phyloP scores from a whole-genome alignment of 2,329 filamentous ascomycete genomes.

The Ophiocordyceps robertsii region DNA sequence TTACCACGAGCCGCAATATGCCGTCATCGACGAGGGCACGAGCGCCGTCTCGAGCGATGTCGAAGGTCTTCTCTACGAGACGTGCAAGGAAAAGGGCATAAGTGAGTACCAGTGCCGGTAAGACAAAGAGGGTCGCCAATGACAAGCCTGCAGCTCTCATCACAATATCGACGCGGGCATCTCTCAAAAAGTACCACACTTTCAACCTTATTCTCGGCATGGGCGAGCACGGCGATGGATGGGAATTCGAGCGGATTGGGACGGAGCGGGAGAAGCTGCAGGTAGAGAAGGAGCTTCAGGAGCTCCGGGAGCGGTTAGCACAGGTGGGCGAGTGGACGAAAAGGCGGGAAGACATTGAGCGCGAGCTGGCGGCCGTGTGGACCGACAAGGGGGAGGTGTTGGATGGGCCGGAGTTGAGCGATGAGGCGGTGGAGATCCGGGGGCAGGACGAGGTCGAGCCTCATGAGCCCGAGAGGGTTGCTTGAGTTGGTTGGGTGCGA shows the following conservation, averaged over 20 bases:
- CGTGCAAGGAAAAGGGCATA: slow-evolving; percentile 83
- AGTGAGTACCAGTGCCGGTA: slow-evolving; percentile 45
- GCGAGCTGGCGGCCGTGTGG: slow-evolving; percentile 57
- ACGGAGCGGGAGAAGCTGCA: slow-evolving; percentile 87
- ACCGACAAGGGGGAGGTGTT: slow-evolving; percentile 36
- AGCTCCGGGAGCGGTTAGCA: slow-evolving; percentile 65
- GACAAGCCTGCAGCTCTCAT: slow-evolving; percentile 51
- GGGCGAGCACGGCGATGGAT: slow-evolving; percentile 70
- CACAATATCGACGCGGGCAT: slow-evolving; percentile 88
- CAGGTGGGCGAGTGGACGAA: slow-evolving; percentile 77
- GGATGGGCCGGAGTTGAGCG: slow-evolving; percentile 30
- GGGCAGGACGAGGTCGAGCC: no score
- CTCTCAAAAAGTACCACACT: slow-evolving; percentile 89
- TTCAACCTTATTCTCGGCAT: slow-evolving; percentile 78
- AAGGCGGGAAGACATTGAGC: slow-evolving; percentile 67
- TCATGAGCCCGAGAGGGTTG: neutral
- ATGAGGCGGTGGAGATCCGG: slow-evolving; percentile 4
- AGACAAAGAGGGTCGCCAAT: neutral
- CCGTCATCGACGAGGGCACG: slow-evolving; percentile 90
- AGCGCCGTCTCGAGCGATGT: slow-evolving; percentile 91
- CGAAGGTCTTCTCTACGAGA: slow-evolving; percentile 85
- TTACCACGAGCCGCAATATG: slow-evolving; percentile 91
- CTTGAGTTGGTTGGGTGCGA: neutral
- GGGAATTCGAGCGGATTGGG: slow-evolving; percentile 88
- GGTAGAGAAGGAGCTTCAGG: slow-evolving; percentile 80